phyloP scores from a whole-genome alignment of 441 rosid species.

The Populus hybrid region DNA sequence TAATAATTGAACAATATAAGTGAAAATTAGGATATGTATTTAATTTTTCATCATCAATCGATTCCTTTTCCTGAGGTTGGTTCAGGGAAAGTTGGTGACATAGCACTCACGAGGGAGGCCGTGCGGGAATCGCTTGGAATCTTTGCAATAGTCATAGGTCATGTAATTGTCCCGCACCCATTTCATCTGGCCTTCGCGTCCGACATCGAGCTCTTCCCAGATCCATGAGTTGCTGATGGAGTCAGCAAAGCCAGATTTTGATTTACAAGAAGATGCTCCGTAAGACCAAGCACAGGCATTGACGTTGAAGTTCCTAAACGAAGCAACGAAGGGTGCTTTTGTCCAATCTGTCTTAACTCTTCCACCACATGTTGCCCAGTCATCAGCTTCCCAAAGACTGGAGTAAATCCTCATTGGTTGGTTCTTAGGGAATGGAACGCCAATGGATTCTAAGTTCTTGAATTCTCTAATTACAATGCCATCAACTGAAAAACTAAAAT shows the following conservation, averaged over 20 bases:
- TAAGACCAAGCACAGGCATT: slow-evolving; percentile 32
- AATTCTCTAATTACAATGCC: slow-evolving; percentile 42
- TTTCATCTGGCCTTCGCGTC: slow-evolving; percentile 20
- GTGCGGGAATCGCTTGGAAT: slow-evolving; percentile 28
- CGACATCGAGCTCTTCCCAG: slow-evolving; percentile 23
- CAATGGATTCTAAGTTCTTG: slow-evolving; percentile 34
- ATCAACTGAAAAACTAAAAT: slow-evolving; percentile 35
- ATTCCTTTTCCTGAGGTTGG: neutral
- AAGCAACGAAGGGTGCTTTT: slow-evolving; percentile 36
- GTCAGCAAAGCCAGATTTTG: neutral
- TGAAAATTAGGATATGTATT: neutral
- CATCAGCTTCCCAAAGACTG: slow-evolving; percentile 42
- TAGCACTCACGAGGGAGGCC: slow-evolving; percentile 32
- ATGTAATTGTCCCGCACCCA: slow-evolving; percentile 39
- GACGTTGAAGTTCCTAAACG: slow-evolving; percentile 37
- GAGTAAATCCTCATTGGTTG: slow-evolving; percentile 39
- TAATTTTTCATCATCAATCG: neutral
- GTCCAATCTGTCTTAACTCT: slow-evolving; percentile 40
- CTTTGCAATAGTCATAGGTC: slow-evolving; percentile 34
- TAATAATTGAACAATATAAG: neutral
- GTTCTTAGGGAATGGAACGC: slow-evolving; percentile 38
- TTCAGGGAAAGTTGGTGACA: neutral
- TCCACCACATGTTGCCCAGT: slow-evolving; percentile 46
- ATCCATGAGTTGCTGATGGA: slow-evolving; percentile 13
- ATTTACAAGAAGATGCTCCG: slow-evolving; percentile 21